A percentile compares a stretch with the other conserved stretches of the same genome.
phyloP scores from a whole-genome alignment of 2,329 filamentous ascomycete genomes.

The Ophiostoma montium region DNA sequence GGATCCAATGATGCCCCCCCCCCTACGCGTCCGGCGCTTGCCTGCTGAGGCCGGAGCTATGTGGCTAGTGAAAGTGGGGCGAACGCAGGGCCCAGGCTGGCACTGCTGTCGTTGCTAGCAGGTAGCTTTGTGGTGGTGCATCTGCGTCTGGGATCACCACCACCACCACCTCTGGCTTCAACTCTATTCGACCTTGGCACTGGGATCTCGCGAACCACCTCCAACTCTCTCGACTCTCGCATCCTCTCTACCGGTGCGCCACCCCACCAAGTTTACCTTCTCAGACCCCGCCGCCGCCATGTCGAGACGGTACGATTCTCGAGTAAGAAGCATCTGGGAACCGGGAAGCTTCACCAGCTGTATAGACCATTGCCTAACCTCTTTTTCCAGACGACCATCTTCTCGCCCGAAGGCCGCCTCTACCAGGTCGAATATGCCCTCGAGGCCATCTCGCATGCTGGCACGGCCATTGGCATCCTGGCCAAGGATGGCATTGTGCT shows the following conservation, averaged over 20 bases:
- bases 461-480: slow-evolving; percentile 89
- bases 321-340: slow-evolving; percentile 43
- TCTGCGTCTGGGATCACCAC: background rate
- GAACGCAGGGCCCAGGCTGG: slow-evolving; percentile 2
- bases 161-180: background rate
- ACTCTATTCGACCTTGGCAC: too few species aligned
- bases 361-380: slow-evolving; percentile 1
- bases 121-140: background rate
- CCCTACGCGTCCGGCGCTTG: slow-evolving; percentile 18
- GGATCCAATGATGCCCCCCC: too few species aligned
- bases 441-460: slow-evolving; percentile 96
- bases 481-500: slow-evolving; percentile 98
- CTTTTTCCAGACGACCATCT: slow-evolving; percentile 80
- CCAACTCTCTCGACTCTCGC: background rate
- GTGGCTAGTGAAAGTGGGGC: background rate
- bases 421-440: slow-evolving; percentile 99
- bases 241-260: background rate
- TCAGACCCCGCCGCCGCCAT: slow-evolving; percentile 32
- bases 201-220: too few species aligned
- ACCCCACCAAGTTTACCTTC: background rate
- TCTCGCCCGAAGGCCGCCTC: slow-evolving; percentile 94
- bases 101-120: slow-evolving; percentile 3
- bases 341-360: background rate
- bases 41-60: slow-evolving; percentile 28
- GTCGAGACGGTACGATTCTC: slow-evolving; percentile 95